Conservation (phyloP, 2,329 filamentous ascomycete species). For the Paraphoma sp. region DNA sequence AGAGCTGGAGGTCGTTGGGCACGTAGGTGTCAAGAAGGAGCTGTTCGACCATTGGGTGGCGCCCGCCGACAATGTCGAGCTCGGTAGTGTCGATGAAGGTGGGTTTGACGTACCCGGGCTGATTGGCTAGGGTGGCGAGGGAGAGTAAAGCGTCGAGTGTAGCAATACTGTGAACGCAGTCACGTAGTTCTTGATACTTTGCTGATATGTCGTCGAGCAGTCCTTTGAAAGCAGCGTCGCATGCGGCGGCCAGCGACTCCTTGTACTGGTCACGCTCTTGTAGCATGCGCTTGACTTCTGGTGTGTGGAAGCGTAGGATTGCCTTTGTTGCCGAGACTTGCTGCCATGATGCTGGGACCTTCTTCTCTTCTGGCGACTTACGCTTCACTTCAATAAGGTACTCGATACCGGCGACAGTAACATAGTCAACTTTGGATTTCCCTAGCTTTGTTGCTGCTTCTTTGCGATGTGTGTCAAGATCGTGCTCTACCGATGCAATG, state of each 20-base stretch:
- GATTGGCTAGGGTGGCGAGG: constrained; percentile 80
- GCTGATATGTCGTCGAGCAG: constrained; percentile 76
- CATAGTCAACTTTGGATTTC: constrained; percentile 76
- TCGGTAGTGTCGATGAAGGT: constrained; percentile 69
- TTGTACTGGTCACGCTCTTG: constrained; percentile 93
- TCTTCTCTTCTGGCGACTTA: constrained; percentile 70
- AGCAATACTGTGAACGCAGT: constrained; percentile 84
- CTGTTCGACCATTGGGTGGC: constrained; percentile 96
- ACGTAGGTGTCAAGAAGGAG: constrained; percentile 86
- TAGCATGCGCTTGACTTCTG: constrained; percentile 82
- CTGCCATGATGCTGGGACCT: constrained; percentile 90
- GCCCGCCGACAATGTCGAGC: constrained; percentile 75
- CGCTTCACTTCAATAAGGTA: constrained; percentile 94
- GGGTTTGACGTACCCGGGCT: constrained; percentile 88
- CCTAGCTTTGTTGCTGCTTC: constrained; percentile 75
- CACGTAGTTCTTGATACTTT: constrained; percentile 89
- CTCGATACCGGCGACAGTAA: constrained; percentile 87
- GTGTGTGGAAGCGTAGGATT: constrained; percentile 90
- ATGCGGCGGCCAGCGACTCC: constrained; percentile 89
- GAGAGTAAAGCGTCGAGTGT: constrained; percentile 90
- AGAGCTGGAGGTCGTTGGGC: constrained; percentile 81
- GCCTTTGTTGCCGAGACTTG: constrained; percentile 97
- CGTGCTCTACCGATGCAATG: constrained; percentile 90
- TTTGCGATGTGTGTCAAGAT: constrained; percentile 77
- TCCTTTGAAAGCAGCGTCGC: constrained; percentile 78